Evolutionary conservation across 768 basidiomycete genomes (phyloP).

Genomic region (Strobilomyces dryophilus): DNA sequence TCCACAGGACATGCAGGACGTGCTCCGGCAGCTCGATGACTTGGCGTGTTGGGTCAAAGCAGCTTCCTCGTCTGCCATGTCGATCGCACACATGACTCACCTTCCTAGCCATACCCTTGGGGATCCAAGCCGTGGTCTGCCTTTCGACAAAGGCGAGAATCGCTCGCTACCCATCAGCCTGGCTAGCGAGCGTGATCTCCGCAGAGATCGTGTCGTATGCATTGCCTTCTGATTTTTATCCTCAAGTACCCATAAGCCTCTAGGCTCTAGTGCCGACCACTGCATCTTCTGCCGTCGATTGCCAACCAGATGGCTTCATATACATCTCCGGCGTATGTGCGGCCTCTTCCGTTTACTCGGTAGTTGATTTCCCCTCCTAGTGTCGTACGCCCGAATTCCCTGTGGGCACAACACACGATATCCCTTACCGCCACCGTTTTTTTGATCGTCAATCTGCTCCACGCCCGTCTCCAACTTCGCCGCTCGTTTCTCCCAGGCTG

Average conservation of each 20-base stretch:
- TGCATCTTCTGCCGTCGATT: neutral
- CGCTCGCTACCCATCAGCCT: constrained; percentile 10
- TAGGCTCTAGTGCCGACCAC: constrained; percentile 7
- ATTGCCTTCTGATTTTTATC: neutral
- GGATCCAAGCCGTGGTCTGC: neutral
- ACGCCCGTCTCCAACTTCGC: constrained; percentile 8
- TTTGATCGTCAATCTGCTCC: constrained; percentile 19
- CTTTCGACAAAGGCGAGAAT: constrained; percentile 20
- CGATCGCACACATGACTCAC: neutral
- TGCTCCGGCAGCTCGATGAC: constrained; percentile 26
- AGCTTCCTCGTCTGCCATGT: constrained; percentile 12
- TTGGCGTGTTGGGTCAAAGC: constrained; percentile 25
- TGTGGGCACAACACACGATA: constrained; percentile 17
- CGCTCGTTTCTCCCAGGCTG: constrained; percentile 11
- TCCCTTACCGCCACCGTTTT: constrained; percentile 7
- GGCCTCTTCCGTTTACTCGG: neutral
- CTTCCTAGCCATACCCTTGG: neutral
- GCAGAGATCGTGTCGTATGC: constrained; percentile 12
- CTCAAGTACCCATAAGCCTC: constrained; percentile 1
- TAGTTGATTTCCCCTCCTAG: constrained; percentile 1
- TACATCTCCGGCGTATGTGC: constrained; percentile 25
- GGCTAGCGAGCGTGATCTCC: neutral
- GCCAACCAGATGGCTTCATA: constrained; percentile 23
- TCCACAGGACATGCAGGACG: constrained; percentile 25
- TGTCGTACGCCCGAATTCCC: constrained; percentile 29